Conservation (phyloP, 2,329 filamentous ascomycete species). For the Pleurostoma richardsiae region DNA sequence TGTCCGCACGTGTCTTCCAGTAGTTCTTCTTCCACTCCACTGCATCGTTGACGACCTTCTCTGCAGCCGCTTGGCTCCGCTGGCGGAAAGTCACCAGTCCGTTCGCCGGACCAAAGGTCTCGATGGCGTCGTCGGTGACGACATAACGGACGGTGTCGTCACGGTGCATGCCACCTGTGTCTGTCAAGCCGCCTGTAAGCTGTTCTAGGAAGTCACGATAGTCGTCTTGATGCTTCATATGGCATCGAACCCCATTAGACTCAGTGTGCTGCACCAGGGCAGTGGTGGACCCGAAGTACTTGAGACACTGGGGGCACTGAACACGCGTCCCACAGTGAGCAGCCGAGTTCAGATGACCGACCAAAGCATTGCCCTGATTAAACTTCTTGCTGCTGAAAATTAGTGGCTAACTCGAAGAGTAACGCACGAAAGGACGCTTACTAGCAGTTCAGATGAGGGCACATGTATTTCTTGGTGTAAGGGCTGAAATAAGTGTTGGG, state of each 20-base stretch:
- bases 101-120: too few relatives aligned
- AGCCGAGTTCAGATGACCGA: constrained; percentile 37
- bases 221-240: constrained; percentile 32
- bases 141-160: constrained; percentile 29
- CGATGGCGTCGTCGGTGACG: constrained; percentile 4
- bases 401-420: too few relatives aligned
- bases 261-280: constrained; percentile 45
- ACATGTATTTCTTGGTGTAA: constrained; percentile 40
- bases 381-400: too few relatives aligned
- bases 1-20: too few relatives aligned
- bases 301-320: constrained; percentile 39
- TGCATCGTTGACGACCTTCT: too few relatives aligned
- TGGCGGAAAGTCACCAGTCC: too few relatives aligned
- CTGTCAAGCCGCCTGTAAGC: constrained; percentile 31
- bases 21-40: too few relatives aligned
- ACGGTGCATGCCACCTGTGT: constrained; percentile 22
- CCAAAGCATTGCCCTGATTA: constrained; percentile 15
- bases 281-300: constrained; percentile 31
- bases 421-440: constrained; percentile 21
- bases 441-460: constrained; percentile 48
- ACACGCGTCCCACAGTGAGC: constrained; percentile 30
- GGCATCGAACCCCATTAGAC: constrained; percentile 32
- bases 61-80: too few relatives aligned
- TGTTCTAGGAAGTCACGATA: constrained; percentile 31
- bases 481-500: constrained; percentile 38